Conservation (phyloP, 495 filamentous ascomycete species). For the Usnea hakonensis region DNA sequence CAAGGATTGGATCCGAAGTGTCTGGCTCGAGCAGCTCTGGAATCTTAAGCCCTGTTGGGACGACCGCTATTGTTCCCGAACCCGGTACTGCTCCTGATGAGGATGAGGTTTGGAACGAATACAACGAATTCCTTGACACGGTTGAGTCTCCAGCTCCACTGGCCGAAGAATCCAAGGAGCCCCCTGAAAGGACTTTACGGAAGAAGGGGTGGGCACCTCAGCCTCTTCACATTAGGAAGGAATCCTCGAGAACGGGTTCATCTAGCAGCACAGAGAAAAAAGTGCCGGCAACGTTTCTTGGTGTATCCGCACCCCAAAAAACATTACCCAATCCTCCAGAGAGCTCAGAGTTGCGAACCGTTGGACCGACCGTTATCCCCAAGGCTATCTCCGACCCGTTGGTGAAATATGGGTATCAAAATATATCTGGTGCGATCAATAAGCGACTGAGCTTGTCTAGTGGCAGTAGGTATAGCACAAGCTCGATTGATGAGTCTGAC, state of each 20-base stretch:
- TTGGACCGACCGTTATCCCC: slow-evolving; percentile 37
- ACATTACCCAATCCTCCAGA: slow-evolving; percentile 21
- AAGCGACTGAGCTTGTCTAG: slow-evolving; percentile 35
- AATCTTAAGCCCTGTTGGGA: slow-evolving; percentile 42
- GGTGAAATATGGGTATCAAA: slow-evolving; percentile 42
- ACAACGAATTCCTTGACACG: slow-evolving; percentile 79
- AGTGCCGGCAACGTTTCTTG: slow-evolving; percentile 8
- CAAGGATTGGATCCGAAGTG: slow-evolving; percentile 54
- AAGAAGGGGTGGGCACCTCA: slow-evolving; percentile 17
- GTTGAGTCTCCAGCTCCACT: slow-evolving; percentile 45
- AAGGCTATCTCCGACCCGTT: slow-evolving; percentile 48
- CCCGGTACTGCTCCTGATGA: slow-evolving; percentile 53
- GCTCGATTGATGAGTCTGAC: slow-evolving; percentile 38
- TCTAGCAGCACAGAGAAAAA: slow-evolving; percentile 4
- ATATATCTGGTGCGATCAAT: slow-evolving; percentile 33
- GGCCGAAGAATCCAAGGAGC: slow-evolving; percentile 13
- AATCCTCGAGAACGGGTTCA: slow-evolving; percentile 16
- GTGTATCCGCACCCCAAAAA: slow-evolving; percentile 14
- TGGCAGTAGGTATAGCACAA: slow-evolving; percentile 37
- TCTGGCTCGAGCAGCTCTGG: slow-evolving; percentile 65
- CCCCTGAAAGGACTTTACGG: slow-evolving; percentile 30
- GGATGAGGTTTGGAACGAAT: slow-evolving; percentile 94
- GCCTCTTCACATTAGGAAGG: slow-evolving; percentile 23
- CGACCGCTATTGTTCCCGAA: slow-evolving; percentile 55
- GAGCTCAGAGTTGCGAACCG: slow-evolving; percentile 28